A percentile compares a stretch with the other conserved stretches of the same genome.
These are phyloP conservation scores for Hymenoscyphus fructigenus DNA, from an alignment of 2,329 filamentous ascomycete genomes.

Conservation along the genomic window DNA sequence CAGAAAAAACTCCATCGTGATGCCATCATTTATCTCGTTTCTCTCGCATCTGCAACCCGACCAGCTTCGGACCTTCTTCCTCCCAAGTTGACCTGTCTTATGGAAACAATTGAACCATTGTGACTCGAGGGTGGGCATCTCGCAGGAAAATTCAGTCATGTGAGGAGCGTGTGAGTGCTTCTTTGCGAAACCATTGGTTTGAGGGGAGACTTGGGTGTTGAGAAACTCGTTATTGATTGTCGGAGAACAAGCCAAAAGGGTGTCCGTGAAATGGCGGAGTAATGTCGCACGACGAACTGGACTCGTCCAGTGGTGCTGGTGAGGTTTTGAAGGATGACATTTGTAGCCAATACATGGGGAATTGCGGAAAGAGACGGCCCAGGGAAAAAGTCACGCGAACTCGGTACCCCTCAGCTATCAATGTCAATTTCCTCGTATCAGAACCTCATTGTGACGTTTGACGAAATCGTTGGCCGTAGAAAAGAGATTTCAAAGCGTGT, in stretches of 20 bases:
- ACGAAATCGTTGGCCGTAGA: constrained; percentile 8
- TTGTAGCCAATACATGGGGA: constrained; percentile 27
- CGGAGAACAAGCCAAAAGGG: constrained; percentile 6
- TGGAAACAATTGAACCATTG: constrained; percentile 9
- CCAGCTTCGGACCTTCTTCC: constrained; percentile 24
- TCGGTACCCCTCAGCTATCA: not conserved
- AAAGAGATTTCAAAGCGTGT: constrained; percentile 2
- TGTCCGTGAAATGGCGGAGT: constrained; percentile 5
- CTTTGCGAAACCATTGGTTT: constrained; percentile 26
- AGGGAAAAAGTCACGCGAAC: constrained; percentile 11
- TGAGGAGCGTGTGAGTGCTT: constrained; percentile 33
- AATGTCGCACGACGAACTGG: constrained; percentile 9
- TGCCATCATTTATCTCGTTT: constrained; percentile 6
- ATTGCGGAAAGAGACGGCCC: constrained; percentile 20
- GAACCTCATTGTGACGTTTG: constrained; percentile 2
- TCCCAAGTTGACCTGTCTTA: constrained; percentile 22
- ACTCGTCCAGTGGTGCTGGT: constrained; percentile 6
- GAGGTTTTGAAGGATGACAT: constrained; percentile 13
- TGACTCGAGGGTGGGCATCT: constrained; percentile 24
- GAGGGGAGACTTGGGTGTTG: constrained; percentile 15
- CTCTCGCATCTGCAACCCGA: constrained; percentile 17
- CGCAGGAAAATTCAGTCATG: constrained; percentile 35
- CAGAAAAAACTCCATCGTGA: constrained; percentile 6
- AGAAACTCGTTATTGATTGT: constrained; percentile 20
- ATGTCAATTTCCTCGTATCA: constrained; percentile 6